Conservation (phyloP, 2,329 filamentous ascomycete genomes). For the Aspergillus piperis region DNA sequence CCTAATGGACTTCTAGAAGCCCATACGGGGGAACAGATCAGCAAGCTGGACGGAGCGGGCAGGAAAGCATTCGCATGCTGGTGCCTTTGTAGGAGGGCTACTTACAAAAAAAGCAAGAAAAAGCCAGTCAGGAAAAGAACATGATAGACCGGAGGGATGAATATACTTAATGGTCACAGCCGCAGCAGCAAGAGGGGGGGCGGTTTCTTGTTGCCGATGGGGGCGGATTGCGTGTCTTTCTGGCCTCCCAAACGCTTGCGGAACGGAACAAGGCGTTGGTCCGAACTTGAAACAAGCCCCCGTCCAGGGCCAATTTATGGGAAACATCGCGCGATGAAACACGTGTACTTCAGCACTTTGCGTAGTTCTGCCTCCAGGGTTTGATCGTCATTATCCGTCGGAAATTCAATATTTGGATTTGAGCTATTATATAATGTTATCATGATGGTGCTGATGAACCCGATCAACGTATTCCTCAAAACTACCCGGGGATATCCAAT, state of each 20-base stretch:
- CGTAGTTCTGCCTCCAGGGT: background rate
- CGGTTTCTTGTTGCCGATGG: background rate
- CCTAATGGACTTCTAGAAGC: constrained; percentile 11
- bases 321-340: background rate
- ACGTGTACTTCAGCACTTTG: background rate
- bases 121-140: constrained; percentile 19
- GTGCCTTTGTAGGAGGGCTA: background rate
- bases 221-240: constrained; percentile 28
- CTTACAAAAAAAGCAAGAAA: constrained; percentile 1
- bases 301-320: background rate
- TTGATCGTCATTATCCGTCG: background rate
- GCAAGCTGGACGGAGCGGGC: background rate
- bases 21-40: constrained; percentile 3
- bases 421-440: background rate
- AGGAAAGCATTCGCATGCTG: constrained; percentile 11
- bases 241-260: constrained; percentile 11
- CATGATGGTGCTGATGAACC: background rate
- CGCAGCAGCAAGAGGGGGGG: background rate
- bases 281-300: constrained; percentile 14
- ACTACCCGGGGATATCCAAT: constrained; percentile 17
- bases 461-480: background rate
- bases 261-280: constrained; percentile 26
- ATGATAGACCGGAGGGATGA: constrained; percentile 14
- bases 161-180: constrained; percentile 3
- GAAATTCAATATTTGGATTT: background rate